Conservation (phyloP, 306 rosid genomes). For the Comarum palustre region DNA sequence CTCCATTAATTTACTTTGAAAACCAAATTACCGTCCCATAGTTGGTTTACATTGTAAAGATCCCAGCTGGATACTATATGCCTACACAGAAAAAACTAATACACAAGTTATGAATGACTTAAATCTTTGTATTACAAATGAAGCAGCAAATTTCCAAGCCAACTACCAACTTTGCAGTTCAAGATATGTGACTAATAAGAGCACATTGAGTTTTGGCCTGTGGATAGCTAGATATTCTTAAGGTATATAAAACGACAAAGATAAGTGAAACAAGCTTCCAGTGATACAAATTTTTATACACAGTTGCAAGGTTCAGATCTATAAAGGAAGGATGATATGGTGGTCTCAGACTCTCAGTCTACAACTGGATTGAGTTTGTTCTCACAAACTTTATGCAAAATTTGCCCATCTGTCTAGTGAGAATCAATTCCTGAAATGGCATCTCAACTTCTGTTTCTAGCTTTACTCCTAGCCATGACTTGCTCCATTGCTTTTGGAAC, state of each 20-base stretch:
- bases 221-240: background rate
- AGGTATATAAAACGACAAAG: background rate
- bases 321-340: background rate
- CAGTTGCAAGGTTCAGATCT: background rate
- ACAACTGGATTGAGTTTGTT: background rate
- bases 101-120: conserved; percentile 3
- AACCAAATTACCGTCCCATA: background rate
- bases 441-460: background rate
- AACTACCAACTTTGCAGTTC: background rate
- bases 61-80: background rate
- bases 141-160: background rate
- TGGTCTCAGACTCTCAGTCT: background rate
- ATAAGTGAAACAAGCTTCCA: background rate
- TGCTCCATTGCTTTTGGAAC: background rate
- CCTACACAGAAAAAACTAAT: background rate
- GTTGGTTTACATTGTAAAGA: background rate
- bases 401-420: background rate
- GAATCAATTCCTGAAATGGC: background rate
- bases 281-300: conserved; percentile 2
- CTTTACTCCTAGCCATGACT: background rate
- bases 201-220: background rate
- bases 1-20: background rate
- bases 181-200: conserved; percentile 2
- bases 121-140: background rate
- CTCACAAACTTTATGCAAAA: background rate